These are phyloP conservation scores for Thermothelomyces thermophilus DNA, from an alignment of 2,329 filamentous ascomycete genomes.

Conservation along the genomic window DNA sequence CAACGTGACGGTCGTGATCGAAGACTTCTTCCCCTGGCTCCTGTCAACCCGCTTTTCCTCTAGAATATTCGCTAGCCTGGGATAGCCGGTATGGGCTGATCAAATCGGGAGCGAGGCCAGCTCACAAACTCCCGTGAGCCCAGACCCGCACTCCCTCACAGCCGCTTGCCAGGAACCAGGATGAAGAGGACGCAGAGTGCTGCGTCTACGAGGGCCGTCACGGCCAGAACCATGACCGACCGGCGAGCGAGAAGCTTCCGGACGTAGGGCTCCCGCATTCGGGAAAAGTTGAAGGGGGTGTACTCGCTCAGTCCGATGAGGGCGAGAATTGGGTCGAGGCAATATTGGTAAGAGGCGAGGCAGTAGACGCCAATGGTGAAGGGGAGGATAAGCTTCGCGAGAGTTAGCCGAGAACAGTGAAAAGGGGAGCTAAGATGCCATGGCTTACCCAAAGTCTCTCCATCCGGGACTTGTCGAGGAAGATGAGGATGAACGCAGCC, in stretches of 20 bases:
- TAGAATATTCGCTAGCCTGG: too few relatives aligned
- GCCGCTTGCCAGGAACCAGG: constrained; percentile 81
- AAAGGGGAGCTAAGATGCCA: neutral
- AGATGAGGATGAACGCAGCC: constrained; percentile 88
- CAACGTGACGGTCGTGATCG: constrained; percentile 20
- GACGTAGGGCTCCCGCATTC: constrained; percentile 85
- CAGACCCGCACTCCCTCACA: constrained; percentile 39
- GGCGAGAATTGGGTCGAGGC: constrained; percentile 84
- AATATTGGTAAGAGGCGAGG: constrained; percentile 88
- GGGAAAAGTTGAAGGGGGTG: constrained; percentile 86
- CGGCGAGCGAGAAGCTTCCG: constrained; percentile 78
- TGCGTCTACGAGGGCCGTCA: constrained; percentile 70
- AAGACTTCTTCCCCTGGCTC: neutral
- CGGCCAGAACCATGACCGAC: constrained; percentile 69
- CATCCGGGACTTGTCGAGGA: constrained; percentile 67
- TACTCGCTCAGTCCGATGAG: constrained; percentile 91
- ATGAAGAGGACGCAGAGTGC: constrained; percentile 88
- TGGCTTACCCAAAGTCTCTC: constrained; percentile 77
- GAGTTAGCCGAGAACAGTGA: constrained; percentile 15
- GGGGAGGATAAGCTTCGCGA: constrained; percentile 61
- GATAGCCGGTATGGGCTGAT: neutral
- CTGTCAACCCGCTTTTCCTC: too few relatives aligned
- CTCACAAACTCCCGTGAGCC: constrained; percentile 9
- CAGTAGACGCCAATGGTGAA: constrained; percentile 89
- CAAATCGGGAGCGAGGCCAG: constrained; percentile 13